phyloP scores from a whole-genome alignment of 768 basidiomycete species.

The Tricholoma terreum region DNA sequence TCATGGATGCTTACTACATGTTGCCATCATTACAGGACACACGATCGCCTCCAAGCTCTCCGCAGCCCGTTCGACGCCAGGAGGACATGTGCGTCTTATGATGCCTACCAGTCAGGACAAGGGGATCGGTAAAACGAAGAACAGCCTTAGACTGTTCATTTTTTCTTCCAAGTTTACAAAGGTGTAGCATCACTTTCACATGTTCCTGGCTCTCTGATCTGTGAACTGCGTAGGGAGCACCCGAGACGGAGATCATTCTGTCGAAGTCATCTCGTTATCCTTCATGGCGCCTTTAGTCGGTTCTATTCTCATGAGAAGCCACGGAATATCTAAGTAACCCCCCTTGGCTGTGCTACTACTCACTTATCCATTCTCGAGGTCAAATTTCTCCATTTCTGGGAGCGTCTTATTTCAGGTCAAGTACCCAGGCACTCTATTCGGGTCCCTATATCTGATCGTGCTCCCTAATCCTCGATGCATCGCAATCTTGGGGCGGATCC shows the following conservation, averaged over 20 bases:
- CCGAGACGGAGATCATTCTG: neutral
- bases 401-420: neutral
- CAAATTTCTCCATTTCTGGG: neutral
- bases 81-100: too few relatives aligned
- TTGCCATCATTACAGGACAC: too few relatives aligned
- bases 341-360: neutral
- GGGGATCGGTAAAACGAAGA: neutral
- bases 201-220: neutral
- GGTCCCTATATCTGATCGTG: neutral
- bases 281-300: neutral
- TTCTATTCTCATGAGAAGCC: neutral
- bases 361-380: neutral
- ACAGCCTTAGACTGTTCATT: neutral
- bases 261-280: neutral
- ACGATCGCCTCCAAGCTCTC: too few relatives aligned
- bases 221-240: neutral
- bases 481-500: neutral
- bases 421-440: neutral
- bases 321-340: too few relatives aligned
- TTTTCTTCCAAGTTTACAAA: neutral
- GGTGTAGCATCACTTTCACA: neutral
- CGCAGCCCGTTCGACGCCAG: too few relatives aligned
- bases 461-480: neutral
- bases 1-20: too few relatives aligned
- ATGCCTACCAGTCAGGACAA: too few relatives aligned